Percentiles rank a stretch among this genome's conserved stretches.
These are phyloP conservation scores for Artemisia annua DNA, from an alignment of 129 eudicot species.

Conservation along the genomic window DNA sequence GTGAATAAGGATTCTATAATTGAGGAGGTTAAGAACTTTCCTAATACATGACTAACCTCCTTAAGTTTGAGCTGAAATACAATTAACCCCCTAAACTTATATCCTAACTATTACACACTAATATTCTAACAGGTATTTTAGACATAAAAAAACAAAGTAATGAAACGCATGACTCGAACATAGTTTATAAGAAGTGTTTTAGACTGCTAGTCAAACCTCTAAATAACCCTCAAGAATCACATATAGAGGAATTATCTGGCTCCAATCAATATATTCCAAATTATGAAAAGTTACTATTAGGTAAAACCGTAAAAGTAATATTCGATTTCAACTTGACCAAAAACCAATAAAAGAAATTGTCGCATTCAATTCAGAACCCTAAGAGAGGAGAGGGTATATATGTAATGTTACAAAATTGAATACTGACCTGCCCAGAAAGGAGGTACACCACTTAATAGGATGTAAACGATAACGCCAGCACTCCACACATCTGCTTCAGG, in stretches of 20 bases:
- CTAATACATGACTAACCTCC: no score
- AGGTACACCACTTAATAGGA: slow-evolving; percentile 82
- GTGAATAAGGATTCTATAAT: no score
- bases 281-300: background rate
- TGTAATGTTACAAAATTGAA: background rate
- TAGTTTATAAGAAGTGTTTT: background rate
- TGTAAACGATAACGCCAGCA: slow-evolving; percentile 89
- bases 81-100: no score
- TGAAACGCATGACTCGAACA: background rate
- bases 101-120: no score
- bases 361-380: slow-evolving; percentile 1
- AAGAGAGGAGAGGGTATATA: background rate
- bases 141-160: background rate
- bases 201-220: slow-evolving; percentile 3
- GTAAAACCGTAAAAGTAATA: slow-evolving; percentile 1
- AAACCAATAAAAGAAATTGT: background rate
- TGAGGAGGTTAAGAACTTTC: no score
- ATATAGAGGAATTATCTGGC: background rate
- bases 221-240: slow-evolving; percentile 18
- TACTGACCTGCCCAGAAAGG: slow-evolving; percentile 94
- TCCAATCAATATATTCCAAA: background rate
- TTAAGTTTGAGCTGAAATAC: no score
- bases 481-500: slow-evolving; percentile 98
- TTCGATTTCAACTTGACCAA: slow-evolving; percentile 10
- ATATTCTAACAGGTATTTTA: no score